Evolutionary conservation across 2,329 filamentous ascomycete species (phyloP), one percentile per base, ranked within the genome.

Genomic region (Colletotrichum navitas): DNA sequence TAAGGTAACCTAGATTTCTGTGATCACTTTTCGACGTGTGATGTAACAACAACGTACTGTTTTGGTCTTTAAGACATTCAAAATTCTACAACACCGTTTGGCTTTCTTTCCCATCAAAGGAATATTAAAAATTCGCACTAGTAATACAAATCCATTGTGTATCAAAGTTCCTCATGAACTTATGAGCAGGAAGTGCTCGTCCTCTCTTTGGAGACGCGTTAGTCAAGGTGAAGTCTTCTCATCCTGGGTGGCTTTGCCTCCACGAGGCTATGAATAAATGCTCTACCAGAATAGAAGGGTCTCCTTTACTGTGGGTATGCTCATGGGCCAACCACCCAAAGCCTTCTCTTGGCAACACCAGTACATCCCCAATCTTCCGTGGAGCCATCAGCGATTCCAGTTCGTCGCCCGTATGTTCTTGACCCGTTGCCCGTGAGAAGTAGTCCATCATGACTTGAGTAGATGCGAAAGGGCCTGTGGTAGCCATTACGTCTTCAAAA

Each of bases 401-500:
- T 26, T 81, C 79, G 36, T 80, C 66, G 1, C 76, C 79, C 1
- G 76, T 80, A 60, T 80, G 75, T 11, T 74, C 72, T 24, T 68
- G 74, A 3, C 73, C 75, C 0, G 78, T 79, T 14, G 75, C 63
- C 18, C 76, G 61, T 1, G 75, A 71, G 51, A 80, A 78, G 63
- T 79, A 77, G 26, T 78, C 75, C 74, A 80, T 79, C 43, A 80
- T 58, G 29, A 74, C 78, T 26, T 76, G 74, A 1, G 80, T 81
- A 36, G 81, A 79, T 14, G 76, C 76, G 12, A 79, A 78, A 0
- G 79, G 78, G 0, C 78, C 78, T 0, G 79, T 80, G 16, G 76
- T 78, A 5, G 71, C 68, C 76, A 81, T 79, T 18, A 81, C 78
- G 6, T 81, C 77, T 32, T 75, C 75, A n/a, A 80, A 78, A 0